phyloP scores from a whole-genome alignment of 1,139 yeast species.

The Taphrina betulina region DNA sequence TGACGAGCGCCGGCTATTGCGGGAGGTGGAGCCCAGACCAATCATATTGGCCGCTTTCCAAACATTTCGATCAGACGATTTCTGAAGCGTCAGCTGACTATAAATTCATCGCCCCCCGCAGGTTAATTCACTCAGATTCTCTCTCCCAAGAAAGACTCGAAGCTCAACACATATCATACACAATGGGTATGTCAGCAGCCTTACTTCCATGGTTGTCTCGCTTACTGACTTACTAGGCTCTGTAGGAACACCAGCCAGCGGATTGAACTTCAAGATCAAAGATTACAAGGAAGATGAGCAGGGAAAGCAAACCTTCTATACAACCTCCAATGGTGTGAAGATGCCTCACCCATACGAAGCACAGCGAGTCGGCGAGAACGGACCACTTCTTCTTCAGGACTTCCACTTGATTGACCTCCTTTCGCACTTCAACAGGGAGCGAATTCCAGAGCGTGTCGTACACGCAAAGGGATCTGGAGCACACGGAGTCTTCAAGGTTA shows the following conservation, averaged over 20 bases:
- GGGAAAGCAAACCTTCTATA: slow-evolving; percentile 46
- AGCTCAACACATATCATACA: too few species aligned
- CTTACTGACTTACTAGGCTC: slow-evolving; percentile 13
- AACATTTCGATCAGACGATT: too few species aligned
- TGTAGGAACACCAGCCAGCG: slow-evolving; percentile 15
- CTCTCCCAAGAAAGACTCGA: too few species aligned
- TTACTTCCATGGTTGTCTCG: too few species aligned
- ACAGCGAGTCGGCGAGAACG: slow-evolving; percentile 61
- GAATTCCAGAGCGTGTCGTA: slow-evolving; percentile 86
- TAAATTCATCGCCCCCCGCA: too few species aligned
- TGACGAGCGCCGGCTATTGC: too few species aligned
- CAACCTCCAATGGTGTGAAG: slow-evolving; percentile 76
- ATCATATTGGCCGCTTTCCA: too few species aligned
- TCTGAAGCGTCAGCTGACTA: too few species aligned
- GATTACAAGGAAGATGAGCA: slow-evolving; percentile 15
- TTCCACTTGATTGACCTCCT: slow-evolving; percentile 72
- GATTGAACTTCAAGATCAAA: slow-evolving; percentile 26
- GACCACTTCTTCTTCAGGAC: slow-evolving; percentile 61
- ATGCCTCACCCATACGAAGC: slow-evolving; percentile 65
- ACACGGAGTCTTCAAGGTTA: slow-evolving; percentile 73
- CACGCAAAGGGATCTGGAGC: slow-evolving; percentile 93
- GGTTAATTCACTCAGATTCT: too few species aligned
- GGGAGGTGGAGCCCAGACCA: too few species aligned
- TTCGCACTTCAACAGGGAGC: slow-evolving; percentile 82
- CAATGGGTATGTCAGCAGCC: too few species aligned